phyloP scores from a whole-genome alignment of 352 stramenopile species.

The Phytophthora megakarya region DNA sequence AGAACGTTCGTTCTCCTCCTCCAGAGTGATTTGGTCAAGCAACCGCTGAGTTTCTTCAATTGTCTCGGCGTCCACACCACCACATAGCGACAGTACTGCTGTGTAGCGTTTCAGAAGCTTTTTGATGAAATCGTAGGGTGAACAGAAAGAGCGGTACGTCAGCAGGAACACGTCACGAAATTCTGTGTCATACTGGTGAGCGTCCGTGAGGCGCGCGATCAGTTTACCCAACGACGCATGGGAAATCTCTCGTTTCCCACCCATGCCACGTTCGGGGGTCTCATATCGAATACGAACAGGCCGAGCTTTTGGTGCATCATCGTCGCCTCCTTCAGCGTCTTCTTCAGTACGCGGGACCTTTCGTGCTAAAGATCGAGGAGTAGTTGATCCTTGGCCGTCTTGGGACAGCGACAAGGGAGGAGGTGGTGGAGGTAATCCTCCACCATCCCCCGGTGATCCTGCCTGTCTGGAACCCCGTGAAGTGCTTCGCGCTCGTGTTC shows the following conservation, averaged over 20 bases:
- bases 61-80: constrained; percentile 49
- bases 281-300: constrained; percentile 82
- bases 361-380: constrained; percentile 24
- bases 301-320: constrained; percentile 39
- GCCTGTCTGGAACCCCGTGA: constrained; percentile 26
- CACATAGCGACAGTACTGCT: constrained; percentile 67
- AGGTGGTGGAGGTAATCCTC: constrained; percentile 17
- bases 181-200: constrained; percentile 85
- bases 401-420: constrained; percentile 29
- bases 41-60: constrained; percentile 67
- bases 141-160: constrained; percentile 83
- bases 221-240: constrained; percentile 85
- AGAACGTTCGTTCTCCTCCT: constrained; percentile 57
- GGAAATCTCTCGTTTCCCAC: constrained; percentile 82
- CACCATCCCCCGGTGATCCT: constrained; percentile 24
- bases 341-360: constrained; percentile 22
- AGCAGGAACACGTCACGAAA: constrained; percentile 88
- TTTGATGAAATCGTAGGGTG: constrained; percentile 87
- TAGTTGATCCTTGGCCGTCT: constrained; percentile 21
- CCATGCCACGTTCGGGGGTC: constrained; percentile 55
- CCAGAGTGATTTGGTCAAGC: constrained; percentile 67
- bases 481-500: constrained; percentile 26
- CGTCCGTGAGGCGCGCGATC: constrained; percentile 81
- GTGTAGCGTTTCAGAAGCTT: constrained; percentile 89
- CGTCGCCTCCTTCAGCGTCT: constrained; percentile 15